Evolutionary conservation across 75 land plant genomes (phyloP), one percentile per base, ranked within the genome.

Genomic region (Selaginella moellendorffii): DNA sequence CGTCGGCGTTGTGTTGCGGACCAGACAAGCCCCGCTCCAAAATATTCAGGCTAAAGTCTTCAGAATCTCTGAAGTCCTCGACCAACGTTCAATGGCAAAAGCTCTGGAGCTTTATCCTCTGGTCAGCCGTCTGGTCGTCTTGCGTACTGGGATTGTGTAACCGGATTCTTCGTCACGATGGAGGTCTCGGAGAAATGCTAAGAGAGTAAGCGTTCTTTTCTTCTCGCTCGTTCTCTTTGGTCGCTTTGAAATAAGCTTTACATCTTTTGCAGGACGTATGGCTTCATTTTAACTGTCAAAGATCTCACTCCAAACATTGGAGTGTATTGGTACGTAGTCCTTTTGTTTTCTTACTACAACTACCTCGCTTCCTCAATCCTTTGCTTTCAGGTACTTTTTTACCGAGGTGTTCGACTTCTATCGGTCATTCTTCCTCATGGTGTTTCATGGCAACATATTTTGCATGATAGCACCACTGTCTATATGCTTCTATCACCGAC

Each of bases 261-360:
- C n/a, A n/a, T n/a, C n/a, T n/a, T n/a, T 54, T 86, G 80, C 85
- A 90, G 97, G 63, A 87, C 97, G n/a, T 82, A 90, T 79, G 88
- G 87, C 23, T 90, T 87, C 71, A 87, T 84, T 31, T 73, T 90
- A 26, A 72, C 79, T 22, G 88, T 90, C 19, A 72, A 80, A 61
- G 97, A 90, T 71, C 73, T 90, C 19, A 77, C 97, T 42, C 97
- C 97, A 30, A 90, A 90, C 66, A 70, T 87, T 19, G 97, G 97
- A 36, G 68, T 87, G 20, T 71, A 81, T 54, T 90, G 97, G 96
- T 90, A 62, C 78, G 81, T 5, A 5, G 14, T 36, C n/a, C n/a
- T n/a, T n/a, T n/a, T n/a, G n/a, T n/a, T n/a, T n/a, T n/a, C n/a
- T n/a, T n/a, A n/a, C n/a, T n/a, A n/a, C n/a, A n/a, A 21, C 0